Base-by-base conservation (phyloP, 2,329 filamentous ascomycete species). In the Pyrenophora graminea region DNA sequence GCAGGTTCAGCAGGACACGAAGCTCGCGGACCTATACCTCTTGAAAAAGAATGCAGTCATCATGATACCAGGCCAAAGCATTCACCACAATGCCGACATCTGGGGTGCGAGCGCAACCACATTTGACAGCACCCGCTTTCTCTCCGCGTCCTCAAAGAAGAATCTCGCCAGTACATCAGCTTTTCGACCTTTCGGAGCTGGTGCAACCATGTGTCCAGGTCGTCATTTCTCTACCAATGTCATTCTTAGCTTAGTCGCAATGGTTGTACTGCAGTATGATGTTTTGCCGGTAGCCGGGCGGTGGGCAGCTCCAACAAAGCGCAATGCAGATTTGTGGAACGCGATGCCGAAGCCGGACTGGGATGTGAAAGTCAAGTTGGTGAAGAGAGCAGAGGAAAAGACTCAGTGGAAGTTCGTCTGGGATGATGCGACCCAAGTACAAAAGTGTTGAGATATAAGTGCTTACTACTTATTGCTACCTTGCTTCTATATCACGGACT, bases 211-310 rank as follows among this genome's bases (percentile, higher is more conserved):
- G 46, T 76, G 73, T 48, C 73, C 74, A 2, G 73, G 73, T 6
- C 62, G 72, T 5, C 68, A 74, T 48, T 75, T 75, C 45, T 72
- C 73, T 0, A 70, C 50, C 1, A 71, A 64, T 7, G 67, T 72
- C 23, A 70, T 74, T 15, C 34, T 72, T 10, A 62, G 64, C 5
- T 45, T 73, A 7, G 66, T 60, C 1, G 66, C 70, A 0, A 68
- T 74, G 59, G 36, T 74, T 13, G 32, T 74, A 10, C 34, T 70
- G 30, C 59, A 70, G 6, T 75, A 67, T 47, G 68, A 76, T 40
- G 40, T 74, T 3, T 12, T 32, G 12, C 64, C 69, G 0, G 7
- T 37, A 0, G 38, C 53, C 12, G 68, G 62, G 5, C 12, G 34
- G 15, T 70, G 67, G 67, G 38, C 15, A 8, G 42, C 53, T 39